Base-by-base conservation (phyloP, 257 asterid species). In the Anisodus acutangulus region DNA sequence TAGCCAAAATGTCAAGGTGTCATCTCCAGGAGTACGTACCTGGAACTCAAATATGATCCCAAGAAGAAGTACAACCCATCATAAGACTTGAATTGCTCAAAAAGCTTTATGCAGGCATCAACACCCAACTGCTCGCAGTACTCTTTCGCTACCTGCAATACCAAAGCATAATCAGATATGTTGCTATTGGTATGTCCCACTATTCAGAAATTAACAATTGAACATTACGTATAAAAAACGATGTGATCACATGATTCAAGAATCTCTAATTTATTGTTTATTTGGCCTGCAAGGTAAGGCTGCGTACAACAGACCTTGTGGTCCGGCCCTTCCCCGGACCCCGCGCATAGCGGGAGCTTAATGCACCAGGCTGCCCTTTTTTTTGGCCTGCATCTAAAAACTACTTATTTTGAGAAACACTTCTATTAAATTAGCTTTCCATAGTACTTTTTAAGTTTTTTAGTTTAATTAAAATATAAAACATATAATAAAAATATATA, bases 21-120 rank as follows among this genome's bases (percentile, higher is more conserved):
- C 47, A 8, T 31, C 82, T 51, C 81, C 64, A 78, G 13, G 81
- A 26, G 11, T 68, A 72, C n/a, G 9, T 69, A 97, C 99, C 98
- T 97, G 84, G 99, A 95, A 92, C 99, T 97, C 92, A 97, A 90
- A 88, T 97, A 97, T 16, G 99, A 97, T 60, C 99, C 99, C 89
- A 97, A 88, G 91, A 97, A 97, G 93, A 97, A 97, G 89, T 95
- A 97, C 78, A 97, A 84, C 68, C 99, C 99, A 88, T 97, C 99
- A 70, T 95, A 97, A 3, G 98, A 97, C 91, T 97, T 97, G 88
- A 97, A 97, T 91, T 97, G 98, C 90, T 97, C 99, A 89, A 97
- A 97, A 51, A 97, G 90, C 89, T 91, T 97, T 78, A 97, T 94
- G 86, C 99, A 97, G 66, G 95, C 94, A 47, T 93, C 97, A 88